These are phyloP conservation scores for Paradendryphiella salina DNA, from an alignment of 2,329 filamentous ascomycete species.

Conservation along the genomic window DNA sequence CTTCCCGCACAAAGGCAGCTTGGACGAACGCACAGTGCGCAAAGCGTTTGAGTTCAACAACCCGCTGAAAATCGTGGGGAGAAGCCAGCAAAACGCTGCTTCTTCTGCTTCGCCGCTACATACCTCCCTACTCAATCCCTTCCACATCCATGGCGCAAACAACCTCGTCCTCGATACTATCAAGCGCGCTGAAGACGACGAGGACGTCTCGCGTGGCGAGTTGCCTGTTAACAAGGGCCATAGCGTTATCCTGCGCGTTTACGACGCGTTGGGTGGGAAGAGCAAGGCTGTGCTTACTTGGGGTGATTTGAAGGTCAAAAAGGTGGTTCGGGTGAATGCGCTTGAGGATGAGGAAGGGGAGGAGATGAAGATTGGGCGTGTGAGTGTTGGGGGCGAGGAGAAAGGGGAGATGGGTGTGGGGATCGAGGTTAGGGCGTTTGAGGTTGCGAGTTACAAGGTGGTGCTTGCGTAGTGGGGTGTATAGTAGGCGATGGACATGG, in stretches of 20 bases:
- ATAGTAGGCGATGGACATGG: too few relatives aligned
- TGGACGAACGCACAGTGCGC: conserved; percentile 74
- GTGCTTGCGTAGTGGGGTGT: conserved; percentile 14
- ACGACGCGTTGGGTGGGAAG: conserved; percentile 84
- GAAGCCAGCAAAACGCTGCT: neutral
- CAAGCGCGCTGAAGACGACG: conserved; percentile 74
- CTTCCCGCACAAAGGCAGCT: conserved; percentile 74
- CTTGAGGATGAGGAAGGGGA: conserved; percentile 87
- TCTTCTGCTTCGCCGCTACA: conserved; percentile 1
- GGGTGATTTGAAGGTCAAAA: conserved; percentile 68
- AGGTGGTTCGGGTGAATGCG: conserved; percentile 80
- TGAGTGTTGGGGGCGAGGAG: conserved; percentile 56
- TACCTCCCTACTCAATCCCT: conserved; percentile 54
- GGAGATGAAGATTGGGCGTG: conserved; percentile 36
- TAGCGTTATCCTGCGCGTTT: conserved; percentile 82
- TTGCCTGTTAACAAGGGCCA: conserved; percentile 67
- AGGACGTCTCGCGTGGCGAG: conserved; percentile 56
- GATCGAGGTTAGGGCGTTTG: conserved; percentile 70
- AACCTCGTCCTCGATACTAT: conserved; percentile 83
- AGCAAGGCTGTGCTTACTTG: conserved; percentile 71
- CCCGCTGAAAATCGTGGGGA: conserved; percentile 63
- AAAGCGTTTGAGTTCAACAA: conserved; percentile 91
- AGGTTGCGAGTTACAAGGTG: conserved; percentile 80
- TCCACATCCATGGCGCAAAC: conserved; percentile 66
- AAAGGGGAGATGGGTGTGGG: conserved; percentile 54